Evolutionary conservation across 305 asterid species (phyloP).

Genomic region (Galium porrigens): DNA sequence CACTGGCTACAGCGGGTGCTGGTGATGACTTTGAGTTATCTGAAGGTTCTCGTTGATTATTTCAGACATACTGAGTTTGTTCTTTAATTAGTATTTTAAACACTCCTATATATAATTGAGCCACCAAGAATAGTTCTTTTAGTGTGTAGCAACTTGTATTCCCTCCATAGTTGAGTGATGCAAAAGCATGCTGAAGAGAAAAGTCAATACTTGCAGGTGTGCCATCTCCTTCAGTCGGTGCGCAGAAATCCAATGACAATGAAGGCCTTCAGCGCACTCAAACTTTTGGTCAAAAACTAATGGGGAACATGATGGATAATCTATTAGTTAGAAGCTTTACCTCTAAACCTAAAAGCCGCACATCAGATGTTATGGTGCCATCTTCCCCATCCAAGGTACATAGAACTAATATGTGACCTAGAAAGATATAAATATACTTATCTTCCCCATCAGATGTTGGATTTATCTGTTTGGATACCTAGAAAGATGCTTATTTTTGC

Average conservation of each 20-base stretch:
- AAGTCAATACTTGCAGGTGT: conserved; percentile 35
- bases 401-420: conserved; percentile 14
- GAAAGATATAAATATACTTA: too few species aligned
- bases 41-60: conserved; percentile 46
- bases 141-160: background rate
- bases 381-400: conserved; percentile 79
- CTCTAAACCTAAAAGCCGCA: conserved; percentile 44
- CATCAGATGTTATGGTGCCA: conserved; percentile 41
- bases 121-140: background rate
- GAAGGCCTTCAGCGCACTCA: conserved; percentile 66
- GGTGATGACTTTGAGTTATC: conserved; percentile 48
- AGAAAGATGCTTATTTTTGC: background rate
- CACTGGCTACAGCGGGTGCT: conserved; percentile 20
- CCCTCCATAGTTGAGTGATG: conserved; percentile 11
- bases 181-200: conserved; percentile 11
- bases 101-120: background rate
- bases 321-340: conserved; percentile 68
- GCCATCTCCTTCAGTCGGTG: conserved; percentile 74
- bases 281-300: conserved; percentile 83
- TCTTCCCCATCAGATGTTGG: too few species aligned
- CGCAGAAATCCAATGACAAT: conserved; percentile 33
- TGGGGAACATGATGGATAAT: conserved; percentile 95
- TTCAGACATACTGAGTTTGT: conserved; percentile 2
- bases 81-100: conserved; percentile 12
- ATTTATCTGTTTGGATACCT: conserved; percentile 7